A percentile compares a stretch with the other conserved stretches of the same genome.
Evolutionary conservation across 208 protist species (phyloP).

Genomic region (Phytomonas francai): DNA sequence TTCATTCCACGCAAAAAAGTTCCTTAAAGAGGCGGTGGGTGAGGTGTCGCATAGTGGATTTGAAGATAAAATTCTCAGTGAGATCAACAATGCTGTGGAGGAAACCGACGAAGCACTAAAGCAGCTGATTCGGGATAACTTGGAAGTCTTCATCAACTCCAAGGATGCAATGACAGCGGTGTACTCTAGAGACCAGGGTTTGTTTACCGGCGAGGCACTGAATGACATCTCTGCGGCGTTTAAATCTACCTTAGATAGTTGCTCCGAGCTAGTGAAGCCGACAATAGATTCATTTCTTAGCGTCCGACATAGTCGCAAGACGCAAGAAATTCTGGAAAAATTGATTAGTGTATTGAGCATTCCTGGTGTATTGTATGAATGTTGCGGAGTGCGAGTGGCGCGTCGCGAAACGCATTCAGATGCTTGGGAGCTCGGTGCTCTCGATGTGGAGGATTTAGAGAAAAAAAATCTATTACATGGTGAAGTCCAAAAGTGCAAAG

Average conservation of each 20-base stretch:
- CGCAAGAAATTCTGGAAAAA: conserved; percentile 64
- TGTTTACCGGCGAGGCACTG: conserved; percentile 82
- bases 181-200: conserved; percentile 47
- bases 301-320: conserved; percentile 34
- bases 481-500: neutral
- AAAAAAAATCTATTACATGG: conserved; percentile 9
- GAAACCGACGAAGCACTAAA: conserved; percentile 59
- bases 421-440: neutral
- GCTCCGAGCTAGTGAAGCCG: conserved; percentile 43
- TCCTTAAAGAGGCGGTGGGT: conserved; percentile 38
- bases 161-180: conserved; percentile 78
- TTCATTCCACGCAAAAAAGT: conserved; percentile 62
- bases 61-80: conserved; percentile 35
- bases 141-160: conserved; percentile 77
- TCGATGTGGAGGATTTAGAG: conserved; percentile 9
- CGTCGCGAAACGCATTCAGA: conserved; percentile 12
- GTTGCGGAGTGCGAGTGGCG: conserved; percentile 57
- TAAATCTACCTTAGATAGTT: conserved; percentile 29
- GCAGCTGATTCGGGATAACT: conserved; percentile 69
- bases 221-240: conserved; percentile 51
- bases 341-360: conserved; percentile 62
- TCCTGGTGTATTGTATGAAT: conserved; percentile 65
- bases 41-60: conserved; percentile 41
- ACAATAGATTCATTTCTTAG: conserved; percentile 49
- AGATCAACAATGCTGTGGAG: conserved; percentile 26